phyloP scores from a whole-genome alignment of 257 asterid species.

The Euphrasia confusa region DNA sequence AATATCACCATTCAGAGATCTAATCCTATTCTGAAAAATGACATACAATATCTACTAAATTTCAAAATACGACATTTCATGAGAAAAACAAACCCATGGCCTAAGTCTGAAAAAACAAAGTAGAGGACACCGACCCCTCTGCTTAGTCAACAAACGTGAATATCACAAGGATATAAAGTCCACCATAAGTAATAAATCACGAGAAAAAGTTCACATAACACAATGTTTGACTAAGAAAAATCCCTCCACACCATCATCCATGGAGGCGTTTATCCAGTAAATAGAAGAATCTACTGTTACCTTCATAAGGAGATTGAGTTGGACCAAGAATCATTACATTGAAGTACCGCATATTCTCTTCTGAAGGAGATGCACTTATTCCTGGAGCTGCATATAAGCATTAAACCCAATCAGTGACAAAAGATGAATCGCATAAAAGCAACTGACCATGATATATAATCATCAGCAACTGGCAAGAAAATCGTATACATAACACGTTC shows the following conservation, averaged over 20 bases:
- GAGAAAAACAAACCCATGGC: background rate
- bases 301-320: conserved; percentile 86
- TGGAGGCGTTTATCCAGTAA: background rate
- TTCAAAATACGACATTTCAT: background rate
- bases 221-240: background rate
- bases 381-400: conserved; percentile 67
- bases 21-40: background rate
- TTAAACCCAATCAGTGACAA: background rate
- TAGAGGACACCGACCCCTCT: background rate
- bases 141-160: background rate
- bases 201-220: conserved; percentile 2
- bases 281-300: conserved; percentile 23
- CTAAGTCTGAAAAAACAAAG: background rate
- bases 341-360: conserved; percentile 82
- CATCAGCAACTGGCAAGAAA: background rate
- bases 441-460: background rate
- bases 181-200: background rate
- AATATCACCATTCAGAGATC: background rate
- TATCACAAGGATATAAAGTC: conserved; percentile 4
- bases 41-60: background rate
- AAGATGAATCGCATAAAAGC: background rate
- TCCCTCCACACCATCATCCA: background rate
- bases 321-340: conserved; percentile 93
- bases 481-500: background rate
- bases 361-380: conserved; percentile 85